These are phyloP conservation scores for Colletotrichum nymphaeae DNA, from an alignment of 2,329 filamentous ascomycete genomes.

Conservation along the genomic window DNA sequence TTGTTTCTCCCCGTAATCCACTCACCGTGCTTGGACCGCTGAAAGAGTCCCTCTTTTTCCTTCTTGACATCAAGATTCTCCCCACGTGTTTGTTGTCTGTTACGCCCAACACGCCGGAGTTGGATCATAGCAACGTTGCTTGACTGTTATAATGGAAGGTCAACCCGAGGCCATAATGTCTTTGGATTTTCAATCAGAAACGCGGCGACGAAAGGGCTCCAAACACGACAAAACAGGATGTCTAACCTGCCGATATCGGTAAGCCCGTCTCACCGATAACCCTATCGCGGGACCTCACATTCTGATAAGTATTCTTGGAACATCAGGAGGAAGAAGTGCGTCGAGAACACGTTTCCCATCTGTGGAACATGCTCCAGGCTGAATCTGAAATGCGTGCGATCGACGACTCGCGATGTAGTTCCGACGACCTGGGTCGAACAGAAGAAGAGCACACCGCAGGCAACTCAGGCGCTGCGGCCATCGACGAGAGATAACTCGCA, in stretches of 20 bases:
- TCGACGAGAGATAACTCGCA: neutral
- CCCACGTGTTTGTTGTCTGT: neutral
- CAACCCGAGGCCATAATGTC: neutral
- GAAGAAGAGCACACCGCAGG: neutral
- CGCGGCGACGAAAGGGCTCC: conserved; percentile 32
- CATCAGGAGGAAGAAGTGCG: conserved; percentile 35
- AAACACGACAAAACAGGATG: conserved; percentile 37
- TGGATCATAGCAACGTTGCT: neutral
- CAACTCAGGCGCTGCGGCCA: neutral
- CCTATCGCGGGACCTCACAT: neutral
- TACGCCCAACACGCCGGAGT: conserved; percentile 26
- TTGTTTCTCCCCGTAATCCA: conserved; percentile 5
- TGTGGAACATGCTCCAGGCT: conserved; percentile 34
- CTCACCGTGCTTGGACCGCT: neutral
- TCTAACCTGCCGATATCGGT: conserved; percentile 37
- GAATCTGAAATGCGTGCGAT: conserved; percentile 34
- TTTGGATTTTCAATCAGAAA: conserved; percentile 2
- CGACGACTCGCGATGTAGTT: conserved; percentile 31
- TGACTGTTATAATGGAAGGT: neutral
- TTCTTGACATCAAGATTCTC: conserved; percentile 11
- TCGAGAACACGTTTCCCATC: conserved; percentile 33
- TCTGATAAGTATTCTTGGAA: conserved; percentile 3
- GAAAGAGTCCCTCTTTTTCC: conserved; percentile 23
- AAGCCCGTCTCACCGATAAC: neutral
- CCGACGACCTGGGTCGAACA: conserved; percentile 24